phyloP scores from a whole-genome alignment of 257 asterid species.

The Solanum raphanifolium region DNA sequence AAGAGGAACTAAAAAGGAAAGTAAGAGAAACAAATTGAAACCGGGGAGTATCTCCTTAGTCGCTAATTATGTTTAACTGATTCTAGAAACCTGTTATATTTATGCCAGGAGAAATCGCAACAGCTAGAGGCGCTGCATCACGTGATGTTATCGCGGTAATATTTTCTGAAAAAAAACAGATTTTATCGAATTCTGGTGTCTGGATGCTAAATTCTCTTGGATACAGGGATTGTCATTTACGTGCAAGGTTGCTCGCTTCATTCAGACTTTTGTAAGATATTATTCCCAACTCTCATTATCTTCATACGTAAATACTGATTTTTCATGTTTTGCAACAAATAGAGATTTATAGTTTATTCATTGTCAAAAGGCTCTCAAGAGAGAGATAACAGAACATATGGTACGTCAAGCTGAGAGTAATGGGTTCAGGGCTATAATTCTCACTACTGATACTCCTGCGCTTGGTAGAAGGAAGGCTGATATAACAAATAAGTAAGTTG shows the following conservation, averaged over 20 bases:
- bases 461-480: conserved; percentile 54
- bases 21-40: neutral
- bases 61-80: neutral
- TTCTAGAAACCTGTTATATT: neutral
- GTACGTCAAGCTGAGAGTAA: conserved; percentile 52
- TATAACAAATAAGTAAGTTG: conserved; percentile 41
- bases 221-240: conserved; percentile 36
- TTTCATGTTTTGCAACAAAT: neutral
- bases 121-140: conserved; percentile 51
- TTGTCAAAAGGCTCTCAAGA: conserved; percentile 28
- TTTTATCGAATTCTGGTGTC: neutral
- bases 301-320: neutral
- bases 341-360: neutral
- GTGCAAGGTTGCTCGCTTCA: conserved; percentile 45
- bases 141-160: conserved; percentile 44
- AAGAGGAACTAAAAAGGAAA: neutral
- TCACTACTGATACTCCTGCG: conserved; percentile 49
- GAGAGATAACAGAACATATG: conserved; percentile 39
- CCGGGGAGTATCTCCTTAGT: neutral
- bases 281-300: neutral
- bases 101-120: conserved; percentile 49
- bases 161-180: neutral
- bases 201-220: neutral
- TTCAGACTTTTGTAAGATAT: conserved; percentile 37
- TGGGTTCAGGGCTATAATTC: conserved; percentile 53